Evolutionary conservation across 345 rosid genomes (phyloP), one percentile per base, ranked within the genome.

Genomic region (Brassica juncea): DNA sequence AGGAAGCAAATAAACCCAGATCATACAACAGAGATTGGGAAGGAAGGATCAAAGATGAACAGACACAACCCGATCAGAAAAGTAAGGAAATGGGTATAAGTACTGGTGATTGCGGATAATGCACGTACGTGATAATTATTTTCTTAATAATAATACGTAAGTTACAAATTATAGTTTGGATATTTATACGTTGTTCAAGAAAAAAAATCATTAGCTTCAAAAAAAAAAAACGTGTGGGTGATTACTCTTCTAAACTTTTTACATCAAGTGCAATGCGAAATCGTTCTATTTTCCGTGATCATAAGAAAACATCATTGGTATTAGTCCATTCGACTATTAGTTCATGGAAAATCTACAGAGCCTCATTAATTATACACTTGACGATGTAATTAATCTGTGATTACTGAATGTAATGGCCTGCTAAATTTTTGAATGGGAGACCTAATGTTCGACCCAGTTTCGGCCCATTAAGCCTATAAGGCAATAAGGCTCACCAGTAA

Each of bases 61-160:
- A 19, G 19, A 19, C 19, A 19, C 19, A 19, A 19, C 19, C 19
- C 19, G 19, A 44, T 60, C n/a, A 63, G 15, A 44, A 69, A 70
- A 19, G 68, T 57, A 76, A 76, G 68, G 68, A 28, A 23, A n/a
- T 69, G 68, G 44, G 75, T 63, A 77, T 32, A 47, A 77, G 37
- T 64, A 71, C 47, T 10, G 44, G 66, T 71, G 59, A 71, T 44
- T 78, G 47, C 66, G 70, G 44, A 49, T 70, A n/a, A 34, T 49
- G 70, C 80, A 77, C 42, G 71, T 65, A 71, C 67, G 60, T 27
- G 54, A 47, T 31, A 71, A 52, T 52, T 49, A 12, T 8, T n/a
- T 30, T 34, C 52, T 12, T 19, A 0, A 55, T 12, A 71, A 63
- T 23, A 70, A 77, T 31, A 62, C 30, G 32, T 52, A 54, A 31